Percentiles rank a stretch among this genome's conserved stretches.
Conservation (phyloP, 106 monocot species). For the Allium sativum region DNA sequence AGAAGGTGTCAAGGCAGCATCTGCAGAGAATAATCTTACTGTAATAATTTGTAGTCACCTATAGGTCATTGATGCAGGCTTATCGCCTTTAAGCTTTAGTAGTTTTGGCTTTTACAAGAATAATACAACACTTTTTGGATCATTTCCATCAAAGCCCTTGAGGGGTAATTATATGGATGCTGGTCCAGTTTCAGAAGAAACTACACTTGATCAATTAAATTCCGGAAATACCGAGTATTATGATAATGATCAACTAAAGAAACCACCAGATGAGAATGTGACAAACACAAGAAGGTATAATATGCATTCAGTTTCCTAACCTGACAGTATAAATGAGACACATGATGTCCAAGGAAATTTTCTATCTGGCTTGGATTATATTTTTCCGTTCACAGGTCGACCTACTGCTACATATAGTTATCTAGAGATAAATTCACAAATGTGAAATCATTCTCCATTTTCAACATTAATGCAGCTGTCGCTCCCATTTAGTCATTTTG, state of each 20-base stretch:
- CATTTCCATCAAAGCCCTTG: constrained; percentile 35
- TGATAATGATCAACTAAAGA: constrained; percentile 30
- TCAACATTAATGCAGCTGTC: constrained; percentile 65
- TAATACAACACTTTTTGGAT: constrained; percentile 47
- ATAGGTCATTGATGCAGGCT: constrained; percentile 59
- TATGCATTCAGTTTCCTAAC: constrained; percentile 41
- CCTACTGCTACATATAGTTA: constrained; percentile 33
- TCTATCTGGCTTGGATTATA: constrained; percentile 53
- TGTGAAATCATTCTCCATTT: constrained; percentile 59
- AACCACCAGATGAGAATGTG: constrained; percentile 32
- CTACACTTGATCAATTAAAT: too few species aligned
- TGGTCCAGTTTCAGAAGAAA: too few species aligned
- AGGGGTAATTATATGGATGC: too few species aligned
- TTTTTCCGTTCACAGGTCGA: constrained; percentile 36
- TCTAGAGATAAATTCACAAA: constrained; percentile 39
- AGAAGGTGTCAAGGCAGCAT: constrained; percentile 22
- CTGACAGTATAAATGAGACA: constrained; percentile 37
- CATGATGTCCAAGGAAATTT: constrained; percentile 42
- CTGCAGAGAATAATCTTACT: constrained; percentile 52
- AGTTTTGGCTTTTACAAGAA: constrained; percentile 67
- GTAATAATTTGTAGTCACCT: constrained; percentile 82
- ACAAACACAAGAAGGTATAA: constrained; percentile 33
- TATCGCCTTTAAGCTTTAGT: constrained; percentile 87
- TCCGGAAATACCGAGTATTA: too few species aligned
- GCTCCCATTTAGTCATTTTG: constrained; percentile 65